Conservation (phyloP, 331 rosid genomes). For the Dryas integrifolia region DNA sequence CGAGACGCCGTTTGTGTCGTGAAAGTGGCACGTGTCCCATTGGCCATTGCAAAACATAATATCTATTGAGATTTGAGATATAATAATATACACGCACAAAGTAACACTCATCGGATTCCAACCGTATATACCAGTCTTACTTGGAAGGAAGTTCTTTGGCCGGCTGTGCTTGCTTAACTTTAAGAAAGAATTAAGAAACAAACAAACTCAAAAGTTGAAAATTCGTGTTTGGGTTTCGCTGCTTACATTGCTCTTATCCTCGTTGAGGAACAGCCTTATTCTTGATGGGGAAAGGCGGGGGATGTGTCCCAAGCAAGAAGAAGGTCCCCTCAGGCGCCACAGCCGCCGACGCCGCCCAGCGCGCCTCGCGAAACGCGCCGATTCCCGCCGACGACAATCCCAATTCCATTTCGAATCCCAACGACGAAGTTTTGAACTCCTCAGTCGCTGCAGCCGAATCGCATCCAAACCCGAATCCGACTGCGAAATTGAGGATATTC, state of each 20-base stretch:
- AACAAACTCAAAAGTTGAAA: background rate
- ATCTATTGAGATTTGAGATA: background rate
- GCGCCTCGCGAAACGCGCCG: slow-evolving; percentile 25
- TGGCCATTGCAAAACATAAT: no score
- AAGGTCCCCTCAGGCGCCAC: slow-evolving; percentile 36
- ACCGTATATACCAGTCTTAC: background rate
- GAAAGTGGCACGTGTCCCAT: background rate
- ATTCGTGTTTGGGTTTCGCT: slow-evolving; percentile 19
- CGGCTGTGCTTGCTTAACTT: background rate
- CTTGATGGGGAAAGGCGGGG: slow-evolving; percentile 88
- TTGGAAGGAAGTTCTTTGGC: slow-evolving; percentile 8
- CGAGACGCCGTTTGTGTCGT: background rate
- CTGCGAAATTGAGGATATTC: slow-evolving; percentile 55
- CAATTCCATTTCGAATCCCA: background rate
- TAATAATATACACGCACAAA: no score
- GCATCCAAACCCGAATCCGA: slow-evolving; percentile 16
- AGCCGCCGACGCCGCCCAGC: slow-evolving; percentile 22
- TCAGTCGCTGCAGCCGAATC: background rate
- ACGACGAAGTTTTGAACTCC: slow-evolving; percentile 8
- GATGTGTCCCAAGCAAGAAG: slow-evolving; percentile 95
- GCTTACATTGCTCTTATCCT: background rate
- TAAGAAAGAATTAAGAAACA: background rate
- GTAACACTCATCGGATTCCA: background rate
- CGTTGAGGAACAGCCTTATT: slow-evolving; percentile 17
- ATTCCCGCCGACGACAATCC: slow-evolving; percentile 31